Percentiles rank a stretch among this genome's conserved stretches.
Evolutionary conservation across 768 basidiomycete species (phyloP).

Genomic region (Calvatia gigantea): DNA sequence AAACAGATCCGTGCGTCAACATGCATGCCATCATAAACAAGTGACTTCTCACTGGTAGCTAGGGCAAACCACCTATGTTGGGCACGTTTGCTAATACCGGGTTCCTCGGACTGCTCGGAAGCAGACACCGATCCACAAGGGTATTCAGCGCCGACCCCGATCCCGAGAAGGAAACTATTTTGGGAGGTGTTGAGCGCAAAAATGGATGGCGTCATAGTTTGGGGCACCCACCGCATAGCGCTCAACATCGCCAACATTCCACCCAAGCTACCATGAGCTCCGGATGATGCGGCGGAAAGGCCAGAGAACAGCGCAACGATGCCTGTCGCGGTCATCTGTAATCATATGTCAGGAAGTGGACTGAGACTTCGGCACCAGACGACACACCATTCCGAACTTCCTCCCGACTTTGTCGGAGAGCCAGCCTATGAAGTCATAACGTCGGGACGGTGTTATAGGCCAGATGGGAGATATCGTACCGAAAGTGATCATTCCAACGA

Average conservation of each 20-base stretch:
- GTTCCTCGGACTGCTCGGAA: constrained; percentile 87
- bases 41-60: constrained; percentile 68
- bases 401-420: constrained; percentile 84
- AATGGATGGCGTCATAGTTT: background rate
- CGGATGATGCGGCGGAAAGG: constrained; percentile 79
- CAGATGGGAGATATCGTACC: constrained; percentile 30
- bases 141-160: constrained; percentile 87
- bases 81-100: constrained; percentile 69
- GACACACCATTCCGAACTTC: constrained; percentile 83
- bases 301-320: constrained; percentile 85
- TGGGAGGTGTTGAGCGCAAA: background rate
- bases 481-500: constrained; percentile 83
- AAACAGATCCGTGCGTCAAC: background rate
- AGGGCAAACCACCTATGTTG: constrained; percentile 87
- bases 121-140: constrained; percentile 89
- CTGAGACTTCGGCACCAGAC: background rate
- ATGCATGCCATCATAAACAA: background rate
- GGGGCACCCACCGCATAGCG: constrained; percentile 59
- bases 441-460: background rate
- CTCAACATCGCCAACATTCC: constrained; percentile 78
- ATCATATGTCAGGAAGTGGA: constrained; percentile 14
- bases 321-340: constrained; percentile 72
- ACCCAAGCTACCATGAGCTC: constrained; percentile 64
- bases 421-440: constrained; percentile 37
- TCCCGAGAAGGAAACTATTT: constrained; percentile 78